phyloP scores from a whole-genome alignment of 208 protist genomes.

The Wallacemonas collosoma region DNA sequence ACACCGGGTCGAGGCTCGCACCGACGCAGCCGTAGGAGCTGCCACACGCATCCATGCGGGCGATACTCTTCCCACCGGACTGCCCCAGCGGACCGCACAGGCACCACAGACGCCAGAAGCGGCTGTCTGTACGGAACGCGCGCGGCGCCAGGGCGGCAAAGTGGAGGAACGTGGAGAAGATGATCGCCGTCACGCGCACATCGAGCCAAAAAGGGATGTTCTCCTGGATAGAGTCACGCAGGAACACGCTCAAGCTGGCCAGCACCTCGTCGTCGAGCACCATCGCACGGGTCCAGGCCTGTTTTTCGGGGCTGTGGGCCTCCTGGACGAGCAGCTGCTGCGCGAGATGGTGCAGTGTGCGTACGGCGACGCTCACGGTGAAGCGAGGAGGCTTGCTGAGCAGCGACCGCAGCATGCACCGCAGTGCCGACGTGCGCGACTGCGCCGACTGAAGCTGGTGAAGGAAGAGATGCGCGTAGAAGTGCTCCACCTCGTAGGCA shows the following conservation, averaged over 20 bases:
- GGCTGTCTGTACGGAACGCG: conserved; percentile 19
- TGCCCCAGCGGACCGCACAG: conserved; percentile 78
- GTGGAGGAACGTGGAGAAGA: conserved; percentile 64
- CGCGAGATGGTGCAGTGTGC: conserved; percentile 56
- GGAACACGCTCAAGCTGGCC: conserved; percentile 35
- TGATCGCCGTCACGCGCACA: conserved; percentile 68
- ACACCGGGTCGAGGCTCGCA: conserved; percentile 37
- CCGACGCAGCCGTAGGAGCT: conserved; percentile 44
- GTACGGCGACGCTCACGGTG: conserved; percentile 55
- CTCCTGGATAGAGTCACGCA: conserved; percentile 73
- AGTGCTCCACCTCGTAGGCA: conserved; percentile 69
- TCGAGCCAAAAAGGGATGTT: conserved; percentile 87
- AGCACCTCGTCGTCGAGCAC: conserved; percentile 35
- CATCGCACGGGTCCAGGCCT: conserved; percentile 27
- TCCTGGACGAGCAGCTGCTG: conserved; percentile 27
- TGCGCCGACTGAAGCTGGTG: conserved; percentile 26
- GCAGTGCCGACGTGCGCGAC: conserved; percentile 49
- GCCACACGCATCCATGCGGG: conserved; percentile 49
- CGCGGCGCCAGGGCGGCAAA: conserved; percentile 53
- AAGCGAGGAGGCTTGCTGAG: conserved; percentile 50
- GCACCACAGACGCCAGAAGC: conserved; percentile 70
- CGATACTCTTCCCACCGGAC: conserved; percentile 49
- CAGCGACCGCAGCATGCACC: conserved; percentile 31
- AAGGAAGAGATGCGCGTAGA: conserved; percentile 65
- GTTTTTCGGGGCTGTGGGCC: conserved; percentile 17